Evolutionary conservation across 2,329 filamentous ascomycete species (phyloP), one percentile per base, ranked within the genome.

Genomic region (Corinectria fuckeliana): DNA sequence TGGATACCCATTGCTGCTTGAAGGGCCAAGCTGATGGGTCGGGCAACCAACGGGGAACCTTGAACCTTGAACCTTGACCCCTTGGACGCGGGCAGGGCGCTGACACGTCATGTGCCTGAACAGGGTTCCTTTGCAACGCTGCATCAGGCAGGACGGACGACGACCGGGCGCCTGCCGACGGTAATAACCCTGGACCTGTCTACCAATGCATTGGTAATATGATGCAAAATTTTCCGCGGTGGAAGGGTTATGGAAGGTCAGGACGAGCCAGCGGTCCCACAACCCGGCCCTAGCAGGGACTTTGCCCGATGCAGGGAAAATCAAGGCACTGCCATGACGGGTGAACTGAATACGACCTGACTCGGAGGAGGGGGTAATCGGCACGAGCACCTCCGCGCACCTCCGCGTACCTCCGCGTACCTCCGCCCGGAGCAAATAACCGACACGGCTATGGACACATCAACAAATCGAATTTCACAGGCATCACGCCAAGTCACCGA

Each of bases 1-100:
- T 89, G 86, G 86, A 78, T 85, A 59, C 73, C 82, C 14, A 56
- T 73, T 51, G 67, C 55, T 48, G 65, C 51, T 63, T 77, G 41
- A 68, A 32, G 13, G 23, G 23, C 7, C 25, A 14, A 42, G 56
- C 50, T 30, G 16, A 47, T 26, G 30, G 44, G 56, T 54, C 50
- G 47, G 48, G 38, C 61, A 57, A 49, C 54, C 45, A 16, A 58
- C 50, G 14, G 42, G 18, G 26, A 45, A 44, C 39, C 50, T 26
- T 23, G 36, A 10, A 5, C 34, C 23, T 18, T 26, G 7, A 4
- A 9, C 8, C n/a, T 32, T 18, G 28, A 18, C 30, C 7, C n/a
- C 7, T 16, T 16, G 45, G 26, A 28, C 41, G 41, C 26, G 7
- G 38, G n/a, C 56, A 38, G 34, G 52, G 47, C 25, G 36, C 39